Base-by-base conservation (phyloP, 108 stramenopile genomes). In the Mayamaea pseudoterrestris region DNA sequence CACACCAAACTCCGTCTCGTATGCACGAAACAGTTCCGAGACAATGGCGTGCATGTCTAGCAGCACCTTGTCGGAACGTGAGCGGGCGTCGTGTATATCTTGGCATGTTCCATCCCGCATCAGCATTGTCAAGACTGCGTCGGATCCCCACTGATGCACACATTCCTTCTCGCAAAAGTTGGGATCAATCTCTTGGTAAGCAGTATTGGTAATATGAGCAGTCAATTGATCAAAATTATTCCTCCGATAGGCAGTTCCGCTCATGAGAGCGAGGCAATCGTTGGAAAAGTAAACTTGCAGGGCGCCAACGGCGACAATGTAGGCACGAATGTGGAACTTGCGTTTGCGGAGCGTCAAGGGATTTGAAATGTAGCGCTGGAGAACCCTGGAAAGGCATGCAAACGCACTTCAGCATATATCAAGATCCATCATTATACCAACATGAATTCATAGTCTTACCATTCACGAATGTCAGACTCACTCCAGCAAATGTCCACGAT, bases 181-280 rank as follows among this genome's bases (percentile, higher is more conserved):
- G 17, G 55, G 39, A 30, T 67, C 71, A 30, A 49, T 42, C 7
- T 58, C 48, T 45, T 71, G 68, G 39, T 69, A 63, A 18, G 70
- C 70, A 8, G 78, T 80, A 57, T 80, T 80, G n/a, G 78, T 80
- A 16, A 80, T 63, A 56, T 76, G 78, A 5, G 74, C 52, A 30
- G 63, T 57, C 0, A 45, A 27, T 26, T 13, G 27, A 34, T 62
- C 39, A n/a, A 4, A 41, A 22, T 41, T 13, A 13, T 46, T 46
- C 5, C 27, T n/a, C 0, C 2, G 27, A n/a, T 59, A 53, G 23
- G 66, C 54, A 3, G 37, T 46, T 30, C 58, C 61, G 30, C 32
- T 32, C 20, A 48, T 57, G 32, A 80, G 68, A 20, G 60, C 61
- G 24, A 80, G 66, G 11, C 62, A 45, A 1, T 68, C 32, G 12